phyloP scores from a whole-genome alignment of 805 yeast genomes.

The Yarrowia sp. region DNA sequence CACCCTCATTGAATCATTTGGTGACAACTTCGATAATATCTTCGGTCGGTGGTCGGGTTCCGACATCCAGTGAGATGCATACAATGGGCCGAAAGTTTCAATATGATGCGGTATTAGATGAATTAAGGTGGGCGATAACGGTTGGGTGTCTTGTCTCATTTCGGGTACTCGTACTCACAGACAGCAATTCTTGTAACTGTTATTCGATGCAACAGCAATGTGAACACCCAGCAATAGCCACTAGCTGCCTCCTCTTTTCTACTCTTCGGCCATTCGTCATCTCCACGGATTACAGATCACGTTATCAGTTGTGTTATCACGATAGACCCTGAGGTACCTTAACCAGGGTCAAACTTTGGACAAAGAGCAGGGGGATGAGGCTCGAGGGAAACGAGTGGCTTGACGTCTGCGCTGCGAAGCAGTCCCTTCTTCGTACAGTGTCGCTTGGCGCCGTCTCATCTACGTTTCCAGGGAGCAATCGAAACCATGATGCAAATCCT shows the following conservation, averaged over 20 bases:
- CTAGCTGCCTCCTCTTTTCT: too few species aligned
- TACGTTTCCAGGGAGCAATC: too few species aligned
- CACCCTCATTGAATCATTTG: too few species aligned
- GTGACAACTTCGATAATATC: too few species aligned
- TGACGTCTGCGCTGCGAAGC: neutral
- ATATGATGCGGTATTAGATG: neutral
- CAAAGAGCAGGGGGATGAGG: neutral
- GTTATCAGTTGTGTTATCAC: neutral
- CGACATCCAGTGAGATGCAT: neutral
- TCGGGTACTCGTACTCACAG: too few species aligned
- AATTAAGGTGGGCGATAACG: constrained; percentile 19
- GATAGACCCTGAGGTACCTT: constrained; percentile 6
- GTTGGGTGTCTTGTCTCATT: neutral
- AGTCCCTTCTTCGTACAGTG: neutral
- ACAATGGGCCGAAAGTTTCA: neutral
- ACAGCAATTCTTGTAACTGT: too few species aligned
- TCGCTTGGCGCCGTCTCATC: too few species aligned
- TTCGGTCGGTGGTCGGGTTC: too few species aligned
- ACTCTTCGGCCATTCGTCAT: too few species aligned
- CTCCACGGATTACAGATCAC: too few species aligned
- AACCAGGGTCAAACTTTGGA: constrained; percentile 16
- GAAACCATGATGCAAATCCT: neutral
- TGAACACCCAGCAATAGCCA: too few species aligned
- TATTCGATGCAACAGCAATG: too few species aligned
- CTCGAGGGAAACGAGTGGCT: neutral